These are phyloP conservation scores for Boletus reticuloceps DNA, from an alignment of 768 basidiomycete species.

Conservation along the genomic window DNA sequence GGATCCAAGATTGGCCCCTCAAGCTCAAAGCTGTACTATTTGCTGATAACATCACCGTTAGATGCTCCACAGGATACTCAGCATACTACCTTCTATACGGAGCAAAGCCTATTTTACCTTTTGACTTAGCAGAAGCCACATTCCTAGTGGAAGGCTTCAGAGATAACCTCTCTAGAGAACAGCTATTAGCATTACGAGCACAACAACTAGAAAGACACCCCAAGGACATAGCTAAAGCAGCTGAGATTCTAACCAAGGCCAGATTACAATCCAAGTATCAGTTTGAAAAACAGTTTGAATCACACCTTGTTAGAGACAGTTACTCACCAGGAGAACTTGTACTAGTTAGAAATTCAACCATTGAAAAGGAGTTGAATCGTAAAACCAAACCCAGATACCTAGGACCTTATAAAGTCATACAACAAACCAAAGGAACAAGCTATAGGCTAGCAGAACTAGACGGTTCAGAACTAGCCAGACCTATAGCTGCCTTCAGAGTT, in stretches of 20 bases:
- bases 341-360: not conserved
- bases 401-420: not conserved
- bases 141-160: not conserved
- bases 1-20: not conserved
- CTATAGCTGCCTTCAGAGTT: not conserved
- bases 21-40: not conserved
- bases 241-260: not conserved
- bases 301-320: not conserved
- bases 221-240: not conserved
- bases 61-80: not conserved
- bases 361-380: not conserved
- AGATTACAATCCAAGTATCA: not conserved
- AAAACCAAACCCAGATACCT: not conserved
- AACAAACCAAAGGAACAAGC: not conserved
- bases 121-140: not conserved
- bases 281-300: not conserved
- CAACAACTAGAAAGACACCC: not conserved
- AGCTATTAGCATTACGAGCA: not conserved
- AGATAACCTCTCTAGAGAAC: not conserved
- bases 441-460: not conserved
- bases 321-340: not conserved
- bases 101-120: not conserved
- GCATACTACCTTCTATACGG: not conserved
- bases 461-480: not conserved
- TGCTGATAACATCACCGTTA: not conserved